phyloP scores from a whole-genome alignment of 148 eudicot genomes.

The Limonium bicolor region DNA sequence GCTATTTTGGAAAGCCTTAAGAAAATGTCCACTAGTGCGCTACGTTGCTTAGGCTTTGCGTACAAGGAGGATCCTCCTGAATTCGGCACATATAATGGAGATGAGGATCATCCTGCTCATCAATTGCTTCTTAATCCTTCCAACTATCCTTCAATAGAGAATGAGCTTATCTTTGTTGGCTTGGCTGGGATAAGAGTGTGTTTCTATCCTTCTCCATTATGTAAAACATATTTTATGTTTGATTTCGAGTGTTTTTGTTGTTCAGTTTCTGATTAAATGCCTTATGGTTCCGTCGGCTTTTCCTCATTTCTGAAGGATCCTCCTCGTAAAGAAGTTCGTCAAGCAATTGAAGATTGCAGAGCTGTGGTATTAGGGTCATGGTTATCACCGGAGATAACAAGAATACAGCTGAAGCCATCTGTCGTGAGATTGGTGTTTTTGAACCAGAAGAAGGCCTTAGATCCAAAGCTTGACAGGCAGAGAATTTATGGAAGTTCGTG shows the following conservation, averaged over 20 bases:
- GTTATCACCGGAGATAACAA: constrained; percentile 55
- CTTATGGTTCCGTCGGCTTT: background rate
- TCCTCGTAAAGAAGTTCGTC: constrained; percentile 46
- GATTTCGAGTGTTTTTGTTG: too few species aligned
- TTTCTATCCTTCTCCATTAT: constrained; percentile 1
- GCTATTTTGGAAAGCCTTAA: constrained; percentile 43
- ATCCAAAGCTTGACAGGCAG: constrained; percentile 39
- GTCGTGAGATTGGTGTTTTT: constrained; percentile 47
- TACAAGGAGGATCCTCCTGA: constrained; percentile 59
- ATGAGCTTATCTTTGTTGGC: constrained; percentile 62
- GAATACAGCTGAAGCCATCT: constrained; percentile 53
- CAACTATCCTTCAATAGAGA: constrained; percentile 57
- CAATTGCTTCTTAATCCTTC: constrained; percentile 56
- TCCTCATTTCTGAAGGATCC: constrained; percentile 25
- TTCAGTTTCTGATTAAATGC: background rate
- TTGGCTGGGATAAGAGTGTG: constrained; percentile 75
- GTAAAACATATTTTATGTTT: background rate
- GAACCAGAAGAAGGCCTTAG: constrained; percentile 31
- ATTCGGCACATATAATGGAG: constrained; percentile 55
- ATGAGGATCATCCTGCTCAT: constrained; percentile 80
- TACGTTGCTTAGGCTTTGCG: constrained; percentile 83
- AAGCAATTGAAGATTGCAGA: constrained; percentile 50
- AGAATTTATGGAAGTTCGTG: constrained; percentile 38
- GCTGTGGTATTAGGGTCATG: constrained; percentile 52
- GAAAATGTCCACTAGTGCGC: constrained; percentile 63